Evolutionary conservation across 768 basidiomycete genomes (phyloP), one percentile per base, ranked within the genome.

Genomic region (Leccinum disarticulatum): DNA sequence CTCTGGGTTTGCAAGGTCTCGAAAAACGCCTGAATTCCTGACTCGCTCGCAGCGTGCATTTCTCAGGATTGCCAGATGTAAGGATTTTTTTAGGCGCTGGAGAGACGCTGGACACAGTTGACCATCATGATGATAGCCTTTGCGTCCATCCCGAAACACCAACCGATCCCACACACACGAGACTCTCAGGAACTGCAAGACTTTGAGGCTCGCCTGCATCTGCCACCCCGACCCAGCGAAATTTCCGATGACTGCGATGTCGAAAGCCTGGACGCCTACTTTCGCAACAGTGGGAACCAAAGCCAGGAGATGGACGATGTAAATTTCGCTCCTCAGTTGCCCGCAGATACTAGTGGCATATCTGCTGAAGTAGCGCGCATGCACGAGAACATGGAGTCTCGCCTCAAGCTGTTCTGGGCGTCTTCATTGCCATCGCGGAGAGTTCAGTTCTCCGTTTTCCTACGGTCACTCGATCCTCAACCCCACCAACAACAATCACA

Each of bases 371-470:
- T 89, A 17, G 81, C 77, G 4, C 79, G 81, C 27, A 78, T 88
- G 55, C 88, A 94, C 62, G 78, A 79, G 13, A 95, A 95, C 66
- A 80, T 96, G 5, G 90, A 93, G 68, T 72, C 80, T 6, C 85
- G 94, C 1, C 75, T 96, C 27, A 84, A 83, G 52, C 85, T 87
- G 0, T 94, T 96, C 74, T 95, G 91, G 91, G 82, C 87, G 3
- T 85, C 86, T 4, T 85, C 84, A 1, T 76, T 95, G 0, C 68
- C 88, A 10, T 79, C 83, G 27, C 83, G 92, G 17, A 80, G 74
- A 3, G 76, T 95, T 8, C 81, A 83, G 15, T 65, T 95, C 4
- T 78, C 83, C 22, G 66, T 95, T n/a, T 88, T 83, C 65, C 74
- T 83, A 38, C 64, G 62, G 36, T 60, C 35, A 14, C 52, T 43